Percentiles rank a stretch among this genome's conserved stretches.
phyloP scores from a whole-genome alignment of 2,329 filamentous ascomycete species.

The Chaetomium sp. region DNA sequence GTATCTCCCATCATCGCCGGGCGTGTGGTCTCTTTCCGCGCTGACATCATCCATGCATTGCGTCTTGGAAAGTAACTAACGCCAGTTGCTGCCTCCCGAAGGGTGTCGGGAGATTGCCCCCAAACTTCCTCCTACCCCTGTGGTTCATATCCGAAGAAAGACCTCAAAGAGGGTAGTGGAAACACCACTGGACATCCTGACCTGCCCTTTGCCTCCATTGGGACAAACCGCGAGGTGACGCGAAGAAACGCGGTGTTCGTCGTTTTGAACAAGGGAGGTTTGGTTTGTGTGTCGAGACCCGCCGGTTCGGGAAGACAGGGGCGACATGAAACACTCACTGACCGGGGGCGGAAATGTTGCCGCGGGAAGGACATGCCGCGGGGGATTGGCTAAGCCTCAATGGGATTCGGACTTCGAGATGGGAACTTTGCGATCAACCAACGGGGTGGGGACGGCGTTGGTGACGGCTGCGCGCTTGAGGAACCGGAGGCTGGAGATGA shows the following conservation, averaged over 20 bases:
- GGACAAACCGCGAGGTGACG: too few species aligned
- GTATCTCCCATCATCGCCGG: neutral
- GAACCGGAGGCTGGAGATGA: neutral
- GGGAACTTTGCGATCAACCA: conserved; percentile 4
- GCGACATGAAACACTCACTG: conserved; percentile 8
- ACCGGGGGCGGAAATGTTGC: conserved; percentile 3
- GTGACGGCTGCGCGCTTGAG: too few species aligned
- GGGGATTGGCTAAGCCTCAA: conserved; percentile 9
- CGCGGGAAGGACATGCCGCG: neutral
- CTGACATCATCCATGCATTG: conserved; percentile 9
- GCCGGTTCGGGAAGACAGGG: conserved; percentile 14
- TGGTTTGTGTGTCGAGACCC: neutral
- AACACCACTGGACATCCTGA: too few species aligned
- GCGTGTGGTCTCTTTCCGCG: neutral
- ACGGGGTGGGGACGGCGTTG: neutral
- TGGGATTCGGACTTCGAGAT: neutral
- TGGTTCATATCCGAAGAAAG: too few species aligned
- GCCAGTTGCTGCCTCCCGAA: too few species aligned
- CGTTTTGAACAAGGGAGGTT: neutral
- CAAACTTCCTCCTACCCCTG: too few species aligned
- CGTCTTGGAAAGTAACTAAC: neutral
- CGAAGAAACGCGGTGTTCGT: neutral
- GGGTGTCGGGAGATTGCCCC: neutral
- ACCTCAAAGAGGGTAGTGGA: too few species aligned
- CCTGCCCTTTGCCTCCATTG: too few species aligned